Percentiles rank a stretch among this genome's conserved stretches.
Evolutionary conservation across 495 filamentous ascomycete species (phyloP).

Genomic region (Beverwykella pulmonaria): DNA sequence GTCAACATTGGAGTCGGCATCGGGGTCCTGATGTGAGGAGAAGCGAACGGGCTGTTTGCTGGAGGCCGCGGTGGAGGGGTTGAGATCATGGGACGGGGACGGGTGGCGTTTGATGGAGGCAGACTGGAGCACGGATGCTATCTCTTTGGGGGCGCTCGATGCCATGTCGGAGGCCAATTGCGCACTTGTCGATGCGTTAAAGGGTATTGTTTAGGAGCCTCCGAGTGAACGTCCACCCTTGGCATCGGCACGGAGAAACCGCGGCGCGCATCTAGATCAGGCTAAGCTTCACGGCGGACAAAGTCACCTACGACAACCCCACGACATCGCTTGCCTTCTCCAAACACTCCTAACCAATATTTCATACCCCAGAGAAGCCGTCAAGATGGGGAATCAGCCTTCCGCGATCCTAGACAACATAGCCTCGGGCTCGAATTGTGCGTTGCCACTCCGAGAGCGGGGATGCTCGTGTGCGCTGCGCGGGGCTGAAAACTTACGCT

Average conservation of each 20-base stretch:
- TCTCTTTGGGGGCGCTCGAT: constrained; percentile 55
- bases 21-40: constrained; percentile 27
- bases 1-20: constrained; percentile 36
- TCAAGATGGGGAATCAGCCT: constrained; percentile 74
- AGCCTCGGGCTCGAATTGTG: constrained; percentile 95
- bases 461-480: constrained; percentile 24
- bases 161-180: constrained; percentile 19
- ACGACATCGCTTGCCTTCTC: constrained; percentile 19
- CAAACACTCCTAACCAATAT: constrained; percentile 24
- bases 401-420: constrained; percentile 91
- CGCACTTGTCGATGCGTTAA: not conserved
- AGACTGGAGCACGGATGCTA: constrained; percentile 77
- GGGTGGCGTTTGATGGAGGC: constrained; percentile 72
- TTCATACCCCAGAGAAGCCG: constrained; percentile 15
- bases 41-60: constrained; percentile 42
- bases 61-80: constrained; percentile 70
- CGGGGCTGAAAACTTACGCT: constrained; percentile 27
- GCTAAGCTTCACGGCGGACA: not conserved
- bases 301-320: constrained; percentile 5
- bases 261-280: not conserved
- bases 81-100: constrained; percentile 72
- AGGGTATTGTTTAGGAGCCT: not conserved
- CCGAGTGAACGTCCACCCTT: not conserved
- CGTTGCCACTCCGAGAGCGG: constrained; percentile 36
- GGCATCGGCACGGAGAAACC: constrained; percentile 7